phyloP scores from a whole-genome alignment of 768 basidiomycete species.

The Psilocybe cubensis region DNA sequence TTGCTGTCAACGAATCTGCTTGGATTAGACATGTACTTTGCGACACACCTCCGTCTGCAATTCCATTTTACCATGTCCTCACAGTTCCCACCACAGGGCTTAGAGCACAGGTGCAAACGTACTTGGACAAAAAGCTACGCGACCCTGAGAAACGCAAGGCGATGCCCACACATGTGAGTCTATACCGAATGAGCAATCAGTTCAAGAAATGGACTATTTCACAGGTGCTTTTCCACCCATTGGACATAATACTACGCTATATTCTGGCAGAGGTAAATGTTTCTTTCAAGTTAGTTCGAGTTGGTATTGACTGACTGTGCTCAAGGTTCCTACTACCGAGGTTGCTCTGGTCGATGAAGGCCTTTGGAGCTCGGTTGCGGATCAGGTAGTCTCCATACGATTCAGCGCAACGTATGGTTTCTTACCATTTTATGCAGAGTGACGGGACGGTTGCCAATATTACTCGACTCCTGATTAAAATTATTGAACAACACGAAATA shows the following conservation, averaged over 20 bases:
- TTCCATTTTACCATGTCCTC: not conserved
- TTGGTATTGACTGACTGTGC: not conserved
- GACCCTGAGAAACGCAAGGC: no score
- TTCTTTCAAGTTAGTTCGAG: not conserved
- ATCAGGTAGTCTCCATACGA: not conserved
- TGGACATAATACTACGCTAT: not conserved
- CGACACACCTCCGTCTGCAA: not conserved
- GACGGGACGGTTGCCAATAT: no score
- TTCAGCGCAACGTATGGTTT: no score
- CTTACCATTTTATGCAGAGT: no score
- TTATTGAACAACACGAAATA: no score
- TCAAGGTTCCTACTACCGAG: not conserved
- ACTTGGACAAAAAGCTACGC: no score
- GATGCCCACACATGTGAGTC: no score
- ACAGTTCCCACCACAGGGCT: not conserved
- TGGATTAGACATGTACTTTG: not conserved
- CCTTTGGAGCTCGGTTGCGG: not conserved
- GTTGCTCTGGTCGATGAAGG: constrained; percentile 3
- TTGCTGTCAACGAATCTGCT: not conserved
- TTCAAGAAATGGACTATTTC: not conserved
- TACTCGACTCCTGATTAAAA: no score
- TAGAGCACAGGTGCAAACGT: not conserved
- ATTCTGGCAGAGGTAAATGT: not conserved
- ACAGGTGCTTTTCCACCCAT: constrained; percentile 2
- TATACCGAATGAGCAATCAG: no score